Evolutionary conservation across 2,329 filamentous ascomycete genomes (phyloP).

Genomic region (Amesomyces nigricolor): DNA sequence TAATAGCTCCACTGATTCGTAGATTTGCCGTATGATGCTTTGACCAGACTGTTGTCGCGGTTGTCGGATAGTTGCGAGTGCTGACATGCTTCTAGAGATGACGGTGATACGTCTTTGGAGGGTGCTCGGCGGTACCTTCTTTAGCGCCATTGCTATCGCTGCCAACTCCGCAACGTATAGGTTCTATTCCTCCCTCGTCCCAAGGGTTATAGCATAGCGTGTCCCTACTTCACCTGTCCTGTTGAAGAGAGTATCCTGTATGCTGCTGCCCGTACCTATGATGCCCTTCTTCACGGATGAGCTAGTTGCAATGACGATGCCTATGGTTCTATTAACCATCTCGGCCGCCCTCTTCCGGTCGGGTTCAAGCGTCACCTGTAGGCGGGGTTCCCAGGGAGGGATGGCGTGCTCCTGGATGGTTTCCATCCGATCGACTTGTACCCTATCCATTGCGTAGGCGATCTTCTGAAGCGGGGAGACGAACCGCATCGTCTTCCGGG

Average conservation of each 20-base stretch:
- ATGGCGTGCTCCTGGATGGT: conserved; percentile 10
- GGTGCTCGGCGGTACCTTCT: no score
- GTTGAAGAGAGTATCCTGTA: conserved; percentile 9
- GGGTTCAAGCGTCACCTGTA: neutral
- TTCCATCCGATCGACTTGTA: conserved; percentile 9
- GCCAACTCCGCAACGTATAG: no score
- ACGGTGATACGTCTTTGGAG: conserved; percentile 4
- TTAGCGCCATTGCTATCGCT: no score
- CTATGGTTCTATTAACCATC: conserved; percentile 1
- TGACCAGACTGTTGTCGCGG: neutral
- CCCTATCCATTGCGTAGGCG: conserved; percentile 1
- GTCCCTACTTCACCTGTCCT: neutral
- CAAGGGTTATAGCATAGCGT: conserved; percentile 9
- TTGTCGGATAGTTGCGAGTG: conserved; percentile 7
- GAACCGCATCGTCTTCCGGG: conserved; percentile 5
- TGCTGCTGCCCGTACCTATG: conserved; percentile 7
- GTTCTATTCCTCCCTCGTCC: conserved; percentile 2
- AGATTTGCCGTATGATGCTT: conserved; percentile 12
- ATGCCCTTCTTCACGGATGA: conserved; percentile 11
- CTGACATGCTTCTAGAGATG: conserved; percentile 8
- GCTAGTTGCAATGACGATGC: conserved; percentile 13
- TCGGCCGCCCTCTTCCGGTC: conserved; percentile 3
- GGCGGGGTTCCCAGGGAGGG: conserved; percentile 10
- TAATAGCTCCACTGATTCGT: neutral
- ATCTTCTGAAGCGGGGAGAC: conserved; percentile 16